Percentiles rank a stretch among this genome's conserved stretches.
Conservation (phyloP, 176 grass and related monocot genomes). For the Eragrostis curvula region DNA sequence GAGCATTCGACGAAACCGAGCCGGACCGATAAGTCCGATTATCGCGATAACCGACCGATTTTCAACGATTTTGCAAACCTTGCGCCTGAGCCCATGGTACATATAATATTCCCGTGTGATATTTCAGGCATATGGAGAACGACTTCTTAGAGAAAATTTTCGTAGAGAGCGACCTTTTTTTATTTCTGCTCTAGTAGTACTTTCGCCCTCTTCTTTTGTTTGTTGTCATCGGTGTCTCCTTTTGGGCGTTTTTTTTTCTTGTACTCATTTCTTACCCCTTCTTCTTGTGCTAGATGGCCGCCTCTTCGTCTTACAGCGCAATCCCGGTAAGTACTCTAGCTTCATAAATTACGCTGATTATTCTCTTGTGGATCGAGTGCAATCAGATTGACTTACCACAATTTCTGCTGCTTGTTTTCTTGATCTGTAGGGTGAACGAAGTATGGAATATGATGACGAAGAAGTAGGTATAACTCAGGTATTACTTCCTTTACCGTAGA, state of each 20-base stretch:
- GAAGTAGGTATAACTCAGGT: conserved; percentile 27
- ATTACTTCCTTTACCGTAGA: background rate
- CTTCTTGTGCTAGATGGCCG: background rate
- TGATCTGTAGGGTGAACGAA: conserved; percentile 25
- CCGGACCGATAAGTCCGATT: too few species aligned
- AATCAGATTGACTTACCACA: background rate
- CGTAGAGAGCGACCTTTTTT: background rate
- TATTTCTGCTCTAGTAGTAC: background rate
- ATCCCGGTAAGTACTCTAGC: background rate
- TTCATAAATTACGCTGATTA: background rate
- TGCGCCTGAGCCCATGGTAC: background rate
- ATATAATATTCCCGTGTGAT: conserved; percentile 10
- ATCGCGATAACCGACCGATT: too few species aligned
- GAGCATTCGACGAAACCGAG: too few species aligned
- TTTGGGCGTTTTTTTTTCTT: background rate
- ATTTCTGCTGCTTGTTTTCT: background rate
- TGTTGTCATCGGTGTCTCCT: background rate
- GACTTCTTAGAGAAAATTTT: conserved; percentile 4
- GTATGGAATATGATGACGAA: conserved; percentile 3
- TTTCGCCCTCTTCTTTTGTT: background rate
- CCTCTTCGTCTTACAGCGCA: conserved; percentile 20
- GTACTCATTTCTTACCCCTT: background rate
- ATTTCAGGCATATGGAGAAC: background rate
- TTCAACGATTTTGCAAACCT: too few species aligned
- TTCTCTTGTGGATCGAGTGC: background rate